Evolutionary conservation across 169 alveolate genomes (phyloP).

Genomic region (Ichthyophthirius multifiliis): DNA sequence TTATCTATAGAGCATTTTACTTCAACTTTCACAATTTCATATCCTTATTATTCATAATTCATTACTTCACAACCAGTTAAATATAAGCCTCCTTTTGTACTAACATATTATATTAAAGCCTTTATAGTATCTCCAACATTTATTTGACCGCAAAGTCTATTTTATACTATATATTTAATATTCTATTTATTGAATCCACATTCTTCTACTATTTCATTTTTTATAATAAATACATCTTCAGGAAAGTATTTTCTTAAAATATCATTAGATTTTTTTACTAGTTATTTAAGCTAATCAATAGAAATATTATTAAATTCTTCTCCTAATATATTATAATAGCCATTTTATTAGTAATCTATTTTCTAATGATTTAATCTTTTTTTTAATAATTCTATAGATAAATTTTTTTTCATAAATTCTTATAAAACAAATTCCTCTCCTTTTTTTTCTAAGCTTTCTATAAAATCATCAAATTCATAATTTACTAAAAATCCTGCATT

Average conservation of each 20-base stretch:
- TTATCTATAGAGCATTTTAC: neutral
- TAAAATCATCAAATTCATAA: neutral
- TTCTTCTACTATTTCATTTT: neutral
- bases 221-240: neutral
- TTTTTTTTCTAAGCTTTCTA: neutral
- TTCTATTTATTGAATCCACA: neutral
- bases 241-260: too few species aligned
- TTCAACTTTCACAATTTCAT: neutral
- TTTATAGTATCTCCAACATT: neutral
- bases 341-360: neutral
- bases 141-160: neutral
- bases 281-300: neutral
- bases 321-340: neutral
- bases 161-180: neutral
- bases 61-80: neutral
- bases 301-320: neutral
- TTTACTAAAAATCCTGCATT: constrained; percentile 4
- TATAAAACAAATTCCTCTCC: neutral
- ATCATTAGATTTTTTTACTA: neutral
- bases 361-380: neutral
- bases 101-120: neutral
- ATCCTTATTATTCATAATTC: neutral
- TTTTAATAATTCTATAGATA: too few species aligned
- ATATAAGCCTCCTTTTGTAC: neutral
- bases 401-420: too few species aligned